Base-by-base conservation (phyloP, 352 stramenopile genomes). In the Pythium aristosporum region DNA sequence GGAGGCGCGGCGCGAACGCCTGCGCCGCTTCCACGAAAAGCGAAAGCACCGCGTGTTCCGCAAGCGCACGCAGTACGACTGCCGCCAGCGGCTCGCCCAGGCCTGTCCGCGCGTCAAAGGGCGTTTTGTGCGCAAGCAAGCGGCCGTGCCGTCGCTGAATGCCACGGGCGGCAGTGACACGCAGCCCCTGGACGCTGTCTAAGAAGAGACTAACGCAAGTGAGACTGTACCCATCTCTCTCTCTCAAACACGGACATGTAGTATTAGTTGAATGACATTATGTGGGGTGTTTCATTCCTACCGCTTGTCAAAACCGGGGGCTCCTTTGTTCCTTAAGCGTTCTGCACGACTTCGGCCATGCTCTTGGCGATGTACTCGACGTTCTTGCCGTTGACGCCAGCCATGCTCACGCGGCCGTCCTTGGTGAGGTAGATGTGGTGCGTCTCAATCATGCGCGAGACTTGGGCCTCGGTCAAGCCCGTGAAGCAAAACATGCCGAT, bases 401-500 rank as follows among this genome's bases (percentile, higher is more conserved):
- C 96, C 91, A 99, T 98, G 71, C 91, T 98, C 71, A 99, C 97
- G 71, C 98, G 94, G 39, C 98, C 98, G 79, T 99, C 94, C 71
- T 96, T 96, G 50, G 97, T 99, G 69, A 99, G 87, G 82, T 99
- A 99, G 73, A 99, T 98, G 75, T 98, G 95, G 75, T 99, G 96
- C 71, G 97, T 87, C 58, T 92, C 83, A 43, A 97, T 98, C 77
- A 99, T 91, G 71, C 82, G 83, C 53, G 89, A 77, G 42, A 98
- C 94, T 74, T 99, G 93, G 21, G 98, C 92, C 68, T 97, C 89
- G 43, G 81, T 96, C 50, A 99, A 80, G 20, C 97, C 97, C 43
- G 96, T 99, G 83, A 96, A 99, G 73, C 96, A 98, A 86, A 99
- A 99, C 97, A 99, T 99, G 64, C 97, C 96, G 70, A 99, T 99